Base-by-base conservation (phyloP, 805 yeast genomes). In the Pichia thaimueangensis region DNA sequence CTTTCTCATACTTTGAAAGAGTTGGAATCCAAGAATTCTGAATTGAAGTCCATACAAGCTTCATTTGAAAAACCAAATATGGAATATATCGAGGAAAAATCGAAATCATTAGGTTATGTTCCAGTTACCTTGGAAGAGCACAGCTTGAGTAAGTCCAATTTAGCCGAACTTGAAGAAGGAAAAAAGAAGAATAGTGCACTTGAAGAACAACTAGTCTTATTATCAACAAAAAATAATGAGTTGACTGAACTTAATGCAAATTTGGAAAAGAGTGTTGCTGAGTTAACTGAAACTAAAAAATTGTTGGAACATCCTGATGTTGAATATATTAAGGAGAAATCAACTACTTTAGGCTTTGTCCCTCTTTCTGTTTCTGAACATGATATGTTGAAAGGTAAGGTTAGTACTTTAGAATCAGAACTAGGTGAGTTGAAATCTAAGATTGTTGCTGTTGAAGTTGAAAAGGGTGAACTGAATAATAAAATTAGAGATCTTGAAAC, bases 281-380 rank as follows among this genome's bases (percentile, higher is more conserved):
- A 43, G 15, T 23, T 47, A 25, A 30, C 32, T 6, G 11, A n/a
- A 13, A 17, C 38, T 12, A 32, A 35, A 16, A 9, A 21, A 23
- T 15, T 15, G n/a, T n/a, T 34, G 9, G 25, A 43, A 10, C 6
- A 16, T 4, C 47, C 64, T 16, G 37, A 54, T 19, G 32, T 37
- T 7, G 60, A 57, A 3, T 61, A 59, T 35, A 31, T 61, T 11
- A 41, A 43, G 44, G 36, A 42, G 15, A 44, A 56, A 42, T 39
- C 53, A 21, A 27, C 34, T 12, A 13, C 13, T 13, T 6, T 30
- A 13, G 66, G 61, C 10, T 37, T 55, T 22, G 39, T 50, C 6
- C 39, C 51, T 1, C 12, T 59, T 10, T 35, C 54, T n/a, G 30
- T 35, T 9, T 45, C 42, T 12, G 55, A 52, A 20, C 36, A 47